Evolutionary conservation across 768 basidiomycete genomes (phyloP).

Genomic region (Suillus tomentosus): DNA sequence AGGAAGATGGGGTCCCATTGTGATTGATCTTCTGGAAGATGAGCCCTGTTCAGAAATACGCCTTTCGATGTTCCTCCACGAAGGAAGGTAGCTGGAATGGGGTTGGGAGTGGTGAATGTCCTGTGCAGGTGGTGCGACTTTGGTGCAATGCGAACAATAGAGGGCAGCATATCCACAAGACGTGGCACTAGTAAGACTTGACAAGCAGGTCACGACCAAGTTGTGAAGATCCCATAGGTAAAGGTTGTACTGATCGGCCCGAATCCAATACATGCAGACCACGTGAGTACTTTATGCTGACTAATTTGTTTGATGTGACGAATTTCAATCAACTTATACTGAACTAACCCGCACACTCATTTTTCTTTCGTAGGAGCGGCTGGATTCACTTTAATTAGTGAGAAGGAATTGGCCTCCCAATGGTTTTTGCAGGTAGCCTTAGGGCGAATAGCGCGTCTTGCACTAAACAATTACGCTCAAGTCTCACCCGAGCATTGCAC

Average conservation of each 20-base stretch:
- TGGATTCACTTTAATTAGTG: constrained; percentile 14
- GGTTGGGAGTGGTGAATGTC: constrained; percentile 6
- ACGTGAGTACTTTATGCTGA: constrained; percentile 2
- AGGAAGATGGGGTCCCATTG: constrained; percentile 66
- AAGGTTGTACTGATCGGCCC: too few relatives aligned
- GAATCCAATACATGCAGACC: not conserved
- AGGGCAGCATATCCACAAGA: not conserved
- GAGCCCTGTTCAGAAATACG: constrained; percentile 56
- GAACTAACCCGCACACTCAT: constrained; percentile 6
- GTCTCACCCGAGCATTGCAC: constrained; percentile 15
- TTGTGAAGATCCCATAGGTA: too few relatives aligned
- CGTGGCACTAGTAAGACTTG: not conserved
- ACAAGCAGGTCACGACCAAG: not conserved
- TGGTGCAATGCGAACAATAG: not conserved
- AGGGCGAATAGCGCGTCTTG: constrained; percentile 17
- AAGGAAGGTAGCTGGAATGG: constrained; percentile 43
- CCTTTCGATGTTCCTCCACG: constrained; percentile 82
- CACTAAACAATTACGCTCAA: constrained; percentile 17
- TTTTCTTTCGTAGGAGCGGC: constrained; percentile 9
- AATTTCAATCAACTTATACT: not conserved
- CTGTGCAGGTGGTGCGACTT: not conserved
- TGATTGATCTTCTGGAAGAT: constrained; percentile 51
- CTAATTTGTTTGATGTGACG: constrained; percentile 1
- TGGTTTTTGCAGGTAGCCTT: constrained; percentile 26
- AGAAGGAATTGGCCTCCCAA: constrained; percentile 23